Conservation (phyloP, 1,284 basidiomycete species). For the Pterulicium gracile region DNA sequence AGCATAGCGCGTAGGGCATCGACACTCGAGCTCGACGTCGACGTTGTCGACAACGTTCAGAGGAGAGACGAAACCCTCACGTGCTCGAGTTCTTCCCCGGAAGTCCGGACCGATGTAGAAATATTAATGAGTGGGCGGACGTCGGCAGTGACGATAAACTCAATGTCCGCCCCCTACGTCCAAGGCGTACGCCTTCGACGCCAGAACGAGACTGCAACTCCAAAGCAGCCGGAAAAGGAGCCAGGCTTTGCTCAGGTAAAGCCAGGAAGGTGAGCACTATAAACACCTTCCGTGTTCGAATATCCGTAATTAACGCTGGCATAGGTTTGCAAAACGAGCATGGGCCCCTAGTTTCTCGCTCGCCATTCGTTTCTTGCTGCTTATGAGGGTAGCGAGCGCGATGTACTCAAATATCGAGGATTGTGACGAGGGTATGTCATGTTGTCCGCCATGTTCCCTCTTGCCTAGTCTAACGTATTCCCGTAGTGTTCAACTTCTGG, state of each 20-base stretch:
- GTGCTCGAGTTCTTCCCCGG: too few species aligned
- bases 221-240: conserved; percentile 28
- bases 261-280: conserved; percentile 43
- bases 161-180: too few species aligned
- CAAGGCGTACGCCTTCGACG: conserved; percentile 50
- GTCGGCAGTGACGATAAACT: too few species aligned
- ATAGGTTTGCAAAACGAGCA: conserved; percentile 63
- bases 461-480: conserved; percentile 6
- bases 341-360: conserved; percentile 78
- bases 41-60: too few species aligned
- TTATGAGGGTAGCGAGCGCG: conserved; percentile 77
- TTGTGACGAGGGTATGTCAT: conserved; percentile 82
- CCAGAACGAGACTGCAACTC: conserved; percentile 27
- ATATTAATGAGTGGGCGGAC: too few species aligned
- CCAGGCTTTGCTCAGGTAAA: conserved; percentile 68
- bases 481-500: conserved; percentile 96
- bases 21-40: too few species aligned
- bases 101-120: too few species aligned
- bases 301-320: conserved; percentile 1
- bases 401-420: conserved; percentile 96
- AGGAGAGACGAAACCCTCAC: too few species aligned
- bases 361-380: conserved; percentile 75
- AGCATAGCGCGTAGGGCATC: too few species aligned
- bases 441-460: not conserved
- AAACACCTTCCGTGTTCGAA: conserved; percentile 1